Evolutionary conservation across 2,329 filamentous ascomycete genomes (phyloP).

Genomic region (Diplodia intermedia): DNA sequence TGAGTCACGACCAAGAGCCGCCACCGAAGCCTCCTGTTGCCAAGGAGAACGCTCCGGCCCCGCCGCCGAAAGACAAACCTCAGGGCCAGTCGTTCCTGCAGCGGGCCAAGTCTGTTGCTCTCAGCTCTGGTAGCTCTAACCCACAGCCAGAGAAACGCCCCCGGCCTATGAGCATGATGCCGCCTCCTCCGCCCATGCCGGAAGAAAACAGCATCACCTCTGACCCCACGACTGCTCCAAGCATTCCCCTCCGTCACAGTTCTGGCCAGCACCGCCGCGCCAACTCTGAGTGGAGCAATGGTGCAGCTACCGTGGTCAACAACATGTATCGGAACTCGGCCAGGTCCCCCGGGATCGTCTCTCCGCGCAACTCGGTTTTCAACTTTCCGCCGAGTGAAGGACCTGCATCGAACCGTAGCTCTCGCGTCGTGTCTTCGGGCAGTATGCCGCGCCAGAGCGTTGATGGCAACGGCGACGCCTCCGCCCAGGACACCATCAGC

Average conservation of each 20-base stretch:
- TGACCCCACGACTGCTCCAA: conserved; percentile 76
- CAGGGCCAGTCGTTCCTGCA: conserved; percentile 60
- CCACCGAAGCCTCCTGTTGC: conserved; percentile 41
- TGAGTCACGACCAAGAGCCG: conserved; percentile 72
- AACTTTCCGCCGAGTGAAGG: conserved; percentile 57
- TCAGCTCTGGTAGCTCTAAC: conserved; percentile 50
- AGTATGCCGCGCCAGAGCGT: conserved; percentile 51
- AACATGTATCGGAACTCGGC: conserved; percentile 76
- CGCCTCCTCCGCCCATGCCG: conserved; percentile 36
- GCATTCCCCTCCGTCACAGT: conserved; percentile 71
- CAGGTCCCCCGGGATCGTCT: conserved; percentile 55
- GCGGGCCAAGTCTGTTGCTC: conserved; percentile 64
- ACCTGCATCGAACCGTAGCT: conserved; percentile 51
- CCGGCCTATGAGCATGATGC: conserved; percentile 53
- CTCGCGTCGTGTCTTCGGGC: conserved; percentile 59
- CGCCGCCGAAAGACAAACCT: conserved; percentile 63
- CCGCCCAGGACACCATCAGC: conserved; percentile 38
- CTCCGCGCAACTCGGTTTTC: conserved; percentile 50
- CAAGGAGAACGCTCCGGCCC: conserved; percentile 84
- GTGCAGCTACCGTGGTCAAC: conserved; percentile 77
- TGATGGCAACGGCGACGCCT: conserved; percentile 38
- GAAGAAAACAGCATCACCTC: conserved; percentile 45
- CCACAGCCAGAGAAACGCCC: conserved; percentile 43
- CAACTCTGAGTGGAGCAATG: conserved; percentile 55
- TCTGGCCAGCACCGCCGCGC: conserved; percentile 52